Conservation (phyloP, 257 asterid species). For the Fraxinus excelsior region DNA sequence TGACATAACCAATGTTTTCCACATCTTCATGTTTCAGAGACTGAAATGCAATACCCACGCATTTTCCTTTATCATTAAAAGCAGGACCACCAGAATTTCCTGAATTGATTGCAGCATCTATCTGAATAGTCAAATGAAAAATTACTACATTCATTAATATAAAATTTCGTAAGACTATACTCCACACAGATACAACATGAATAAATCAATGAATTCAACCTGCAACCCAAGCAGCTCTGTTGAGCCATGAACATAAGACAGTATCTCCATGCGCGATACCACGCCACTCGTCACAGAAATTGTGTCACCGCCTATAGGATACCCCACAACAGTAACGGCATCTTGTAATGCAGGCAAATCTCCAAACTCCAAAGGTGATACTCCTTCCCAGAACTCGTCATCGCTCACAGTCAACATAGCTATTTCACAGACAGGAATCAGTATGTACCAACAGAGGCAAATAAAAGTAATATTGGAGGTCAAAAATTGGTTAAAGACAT, state of each 20-base stretch:
- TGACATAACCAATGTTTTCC: slow-evolving; percentile 94
- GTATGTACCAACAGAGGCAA: neutral
- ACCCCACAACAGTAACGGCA: slow-evolving; percentile 94
- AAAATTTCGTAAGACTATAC: neutral
- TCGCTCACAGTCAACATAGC: slow-evolving; percentile 87
- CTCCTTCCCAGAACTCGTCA: slow-evolving; percentile 96
- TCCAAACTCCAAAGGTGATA: slow-evolving; percentile 84
- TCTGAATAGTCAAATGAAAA: slow-evolving; percentile 43
- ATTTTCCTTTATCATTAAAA: slow-evolving; percentile 75
- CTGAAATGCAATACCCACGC: slow-evolving; percentile 93
- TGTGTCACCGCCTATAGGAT: slow-evolving; percentile 97
- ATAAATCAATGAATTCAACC: slow-evolving; percentile 38
- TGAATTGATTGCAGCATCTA: slow-evolving; percentile 93
- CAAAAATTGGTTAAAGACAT: neutral
- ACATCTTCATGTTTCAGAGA: slow-evolving; percentile 93
- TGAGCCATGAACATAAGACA: slow-evolving; percentile 89
- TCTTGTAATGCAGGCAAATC: slow-evolving; percentile 86
- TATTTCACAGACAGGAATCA: slow-evolving; percentile 24
- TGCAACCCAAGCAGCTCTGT: slow-evolving; percentile 91
- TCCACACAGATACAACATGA: neutral
- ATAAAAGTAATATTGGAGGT: neutral
- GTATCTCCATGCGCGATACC: slow-evolving; percentile 91
- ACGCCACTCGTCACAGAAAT: slow-evolving; percentile 96
- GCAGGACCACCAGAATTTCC: slow-evolving; percentile 99
- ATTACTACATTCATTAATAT: slow-evolving; percentile 21